Conservation (phyloP, 148 eudicot species). For the Persicaria maculosa region DNA sequence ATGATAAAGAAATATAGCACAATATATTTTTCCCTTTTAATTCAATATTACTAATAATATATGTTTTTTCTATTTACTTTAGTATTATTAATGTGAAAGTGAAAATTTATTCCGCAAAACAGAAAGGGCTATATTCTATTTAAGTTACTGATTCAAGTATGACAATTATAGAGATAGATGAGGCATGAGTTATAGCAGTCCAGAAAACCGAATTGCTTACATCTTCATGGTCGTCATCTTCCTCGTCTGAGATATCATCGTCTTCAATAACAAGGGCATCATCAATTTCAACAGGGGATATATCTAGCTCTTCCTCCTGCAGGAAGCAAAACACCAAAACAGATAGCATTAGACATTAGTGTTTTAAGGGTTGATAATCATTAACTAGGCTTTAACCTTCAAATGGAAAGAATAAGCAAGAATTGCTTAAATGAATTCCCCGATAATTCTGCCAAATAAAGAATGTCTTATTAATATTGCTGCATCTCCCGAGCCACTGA, state of each 20-base stretch:
- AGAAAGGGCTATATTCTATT: not conserved
- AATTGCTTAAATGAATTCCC: not conserved
- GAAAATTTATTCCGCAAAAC: not conserved
- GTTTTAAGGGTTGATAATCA: not conserved
- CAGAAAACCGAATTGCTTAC: conserved; percentile 34
- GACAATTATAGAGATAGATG: not conserved
- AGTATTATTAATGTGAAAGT: not conserved
- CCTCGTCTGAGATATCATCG: conserved; percentile 86
- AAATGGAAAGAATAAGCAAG: not conserved
- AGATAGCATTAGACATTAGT: not conserved
- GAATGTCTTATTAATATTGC: not conserved
- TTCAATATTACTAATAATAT: not conserved
- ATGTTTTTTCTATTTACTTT: not conserved
- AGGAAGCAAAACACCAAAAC: not conserved
- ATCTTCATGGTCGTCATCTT: conserved; percentile 88
- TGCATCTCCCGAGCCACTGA: not conserved
- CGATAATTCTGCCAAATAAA: not conserved
- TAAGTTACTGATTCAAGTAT: not conserved
- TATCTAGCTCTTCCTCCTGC: conserved; percentile 89
- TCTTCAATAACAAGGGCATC: conserved; percentile 92
- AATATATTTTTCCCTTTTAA: not conserved
- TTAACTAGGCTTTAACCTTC: not conserved
- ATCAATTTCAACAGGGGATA: conserved; percentile 83
- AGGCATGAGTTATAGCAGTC: not conserved
- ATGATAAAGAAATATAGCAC: not conserved